phyloP scores from a whole-genome alignment of 2,329 filamentous ascomycete genomes.

The Dothideomycetidae sp. region DNA sequence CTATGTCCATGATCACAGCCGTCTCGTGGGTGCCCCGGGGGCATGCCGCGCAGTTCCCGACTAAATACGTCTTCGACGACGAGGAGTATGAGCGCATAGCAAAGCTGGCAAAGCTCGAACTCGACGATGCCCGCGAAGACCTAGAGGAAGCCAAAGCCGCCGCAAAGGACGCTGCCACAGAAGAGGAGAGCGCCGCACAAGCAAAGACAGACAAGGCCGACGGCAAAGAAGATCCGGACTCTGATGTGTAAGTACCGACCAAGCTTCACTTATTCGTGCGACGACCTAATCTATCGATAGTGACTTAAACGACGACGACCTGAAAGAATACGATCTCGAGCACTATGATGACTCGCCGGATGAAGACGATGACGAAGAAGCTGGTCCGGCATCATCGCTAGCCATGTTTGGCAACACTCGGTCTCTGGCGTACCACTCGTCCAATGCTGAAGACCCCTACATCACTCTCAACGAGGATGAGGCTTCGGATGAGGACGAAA shows the following conservation, averaged over 20 bases:
- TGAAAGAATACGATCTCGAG: constrained; percentile 92
- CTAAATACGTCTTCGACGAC: constrained; percentile 37
- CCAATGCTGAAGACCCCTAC: constrained; percentile 91
- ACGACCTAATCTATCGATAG: constrained; percentile 2
- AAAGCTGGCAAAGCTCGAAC: constrained; percentile 45
- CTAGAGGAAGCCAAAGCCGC: constrained; percentile 49
- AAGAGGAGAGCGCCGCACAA: constrained; percentile 13
- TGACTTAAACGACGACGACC: constrained; percentile 52
- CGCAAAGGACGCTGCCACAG: constrained; percentile 17
- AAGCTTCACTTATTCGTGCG: neutral
- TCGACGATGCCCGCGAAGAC: constrained; percentile 85
- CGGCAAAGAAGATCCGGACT: constrained; percentile 13
- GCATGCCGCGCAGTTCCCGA: constrained; percentile 35
- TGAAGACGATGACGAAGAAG: constrained; percentile 40
- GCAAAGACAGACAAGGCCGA: constrained; percentile 16
- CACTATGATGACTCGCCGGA: constrained; percentile 79
- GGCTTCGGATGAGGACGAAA: constrained; percentile 60
- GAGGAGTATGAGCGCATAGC: constrained; percentile 38
- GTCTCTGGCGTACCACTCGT: constrained; percentile 83
- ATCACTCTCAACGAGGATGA: constrained; percentile 68
- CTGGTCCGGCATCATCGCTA: constrained; percentile 51
- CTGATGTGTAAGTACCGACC: constrained; percentile 6
- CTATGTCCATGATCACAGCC: constrained; percentile 42
- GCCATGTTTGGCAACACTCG: constrained; percentile 94
- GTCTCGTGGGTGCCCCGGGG: constrained; percentile 40